Base-by-base conservation (phyloP, 2,329 filamentous ascomycete genomes). In the Shiraia bambusicola region DNA sequence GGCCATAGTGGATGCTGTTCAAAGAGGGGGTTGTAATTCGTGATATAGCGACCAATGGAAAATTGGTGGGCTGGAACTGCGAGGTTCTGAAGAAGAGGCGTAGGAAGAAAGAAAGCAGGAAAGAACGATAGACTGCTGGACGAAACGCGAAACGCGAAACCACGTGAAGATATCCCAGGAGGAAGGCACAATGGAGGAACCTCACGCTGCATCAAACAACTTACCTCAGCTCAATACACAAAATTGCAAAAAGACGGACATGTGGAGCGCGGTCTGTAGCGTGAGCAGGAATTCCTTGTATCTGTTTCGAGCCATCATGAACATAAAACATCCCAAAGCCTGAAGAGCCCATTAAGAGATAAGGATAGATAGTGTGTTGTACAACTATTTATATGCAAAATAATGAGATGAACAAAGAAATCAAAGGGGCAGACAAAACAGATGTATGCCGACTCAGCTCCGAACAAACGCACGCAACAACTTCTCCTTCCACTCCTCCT, bases 381-480 rank as follows among this genome's bases (percentile, higher is more conserved):
- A 22, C 19, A 22, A 22, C 19, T 22, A 22, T 22, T n/a, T n/a
- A 22, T 40, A 49, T 43, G 40, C 40, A 52, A 52, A 43, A 41
- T 43, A 54, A 19, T 49, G 37, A 40, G 51, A 42, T 43, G 42
- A 45, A 45, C 28, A 35, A 44, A 41, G 42, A 45, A 46, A 50
- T 59, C 37, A 38, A n/a, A 22, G 19, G 19, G 19, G 19, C 19
- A 22, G 19, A 8, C 19, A 22, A 22, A n/a, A 22, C 19, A 22
- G 19, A 22, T 22, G 13, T 34, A 27, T 47, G 49, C 51, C 50
- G 50, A 53, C 51, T 50, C 52, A 55, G 54, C 54, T 58, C 59
- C 53, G 54, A 60, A 28, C 61, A 62, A 55, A 56, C 34, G 52
- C 44, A 52, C 40, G 48, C 50, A 46, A 49, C 48, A 45, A 40